Base-by-base conservation (phyloP, 176 grass and related monocot genomes). In the Carex littledalei region DNA sequence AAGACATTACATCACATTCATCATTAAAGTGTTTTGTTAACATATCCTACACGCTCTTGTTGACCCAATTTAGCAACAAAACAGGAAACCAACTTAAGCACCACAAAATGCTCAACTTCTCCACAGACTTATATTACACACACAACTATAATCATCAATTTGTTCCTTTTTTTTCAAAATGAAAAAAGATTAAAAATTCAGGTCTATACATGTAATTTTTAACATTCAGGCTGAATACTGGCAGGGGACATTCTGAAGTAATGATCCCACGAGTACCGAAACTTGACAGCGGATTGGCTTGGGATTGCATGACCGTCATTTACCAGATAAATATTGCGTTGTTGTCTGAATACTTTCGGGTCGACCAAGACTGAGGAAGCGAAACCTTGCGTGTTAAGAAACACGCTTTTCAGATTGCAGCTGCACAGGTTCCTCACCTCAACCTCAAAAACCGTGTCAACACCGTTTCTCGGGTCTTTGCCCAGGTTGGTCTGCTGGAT, bases 241-340 rank as follows among this genome's bases (percentile, higher is more conserved):
- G 87, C 85, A 70, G 89, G 55, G 4, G 79, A 29, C 93, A 95
- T 95, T 67, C 22, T 87, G 91, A 92, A 95, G 18, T 87, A 87
- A 24, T 91, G 84, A 77, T 95, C 93, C 93, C 93, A 95, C 6
- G 89, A 82, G 88, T 92, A 95, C 50, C 83, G 81, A 67, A 95
- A 95, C 22, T 75, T 84, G 17, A 94, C 78, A 3, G 84, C 39
- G 3, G 63, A 47, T 7, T 2, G 70, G 75, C 73, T 34, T 41
- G 84, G 54, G 43, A 95, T 89, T 6, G 79, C 72, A 21, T 81
- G 15, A 21, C 93, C 90, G 53, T 92, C 86, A 57, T 79, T 85
- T 50, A 95, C 66, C 37, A 92, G 83, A 87, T 92, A 95, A 17
- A 70, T 76, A 78, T 18, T 8, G 17, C 82, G 78, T 13, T 90